Evolutionary conservation across 495 filamentous ascomycete genomes (phyloP).

Genomic region (Lasiosphaeris hirsuta): DNA sequence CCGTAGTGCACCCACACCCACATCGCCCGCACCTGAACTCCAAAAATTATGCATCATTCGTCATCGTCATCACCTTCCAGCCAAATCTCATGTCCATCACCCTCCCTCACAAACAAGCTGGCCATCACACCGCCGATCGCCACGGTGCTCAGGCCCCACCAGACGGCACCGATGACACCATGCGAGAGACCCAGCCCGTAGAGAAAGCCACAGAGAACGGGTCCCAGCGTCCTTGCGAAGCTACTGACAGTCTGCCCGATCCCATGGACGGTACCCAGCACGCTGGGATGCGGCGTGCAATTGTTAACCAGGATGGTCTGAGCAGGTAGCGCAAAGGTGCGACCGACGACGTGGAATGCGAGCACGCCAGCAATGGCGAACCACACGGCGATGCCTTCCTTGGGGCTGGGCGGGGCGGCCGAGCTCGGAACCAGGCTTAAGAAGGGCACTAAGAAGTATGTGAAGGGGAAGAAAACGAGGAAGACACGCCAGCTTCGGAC

Average conservation of each 20-base stretch:
- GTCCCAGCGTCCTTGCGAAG: constrained; percentile 70
- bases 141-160: constrained; percentile 66
- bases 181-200: constrained; percentile 68
- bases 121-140: constrained; percentile 59
- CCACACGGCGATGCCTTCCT: constrained; percentile 67
- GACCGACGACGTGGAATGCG: constrained; percentile 68
- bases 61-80: constrained; percentile 65
- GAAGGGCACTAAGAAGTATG: constrained; percentile 70
- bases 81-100: constrained; percentile 67
- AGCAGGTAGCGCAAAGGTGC: constrained; percentile 79
- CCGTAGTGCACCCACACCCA: not conserved
- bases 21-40: not conserved
- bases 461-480: constrained; percentile 67
- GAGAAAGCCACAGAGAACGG: constrained; percentile 64
- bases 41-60: constrained; percentile 2
- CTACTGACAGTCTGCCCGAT: constrained; percentile 71
- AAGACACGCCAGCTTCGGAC: constrained; percentile 64
- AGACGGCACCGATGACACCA: constrained; percentile 72
- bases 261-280: constrained; percentile 79
- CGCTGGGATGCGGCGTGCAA: constrained; percentile 73
- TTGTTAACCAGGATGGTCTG: constrained; percentile 81
- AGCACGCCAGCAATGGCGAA: constrained; percentile 62
- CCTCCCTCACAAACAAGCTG: constrained; percentile 68
- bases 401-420: constrained; percentile 56
- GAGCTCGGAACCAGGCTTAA: constrained; percentile 66